These are phyloP conservation scores for Sphaerosporella brunnea DNA, from an alignment of 495 filamentous ascomycete genomes.

Conservation along the genomic window DNA sequence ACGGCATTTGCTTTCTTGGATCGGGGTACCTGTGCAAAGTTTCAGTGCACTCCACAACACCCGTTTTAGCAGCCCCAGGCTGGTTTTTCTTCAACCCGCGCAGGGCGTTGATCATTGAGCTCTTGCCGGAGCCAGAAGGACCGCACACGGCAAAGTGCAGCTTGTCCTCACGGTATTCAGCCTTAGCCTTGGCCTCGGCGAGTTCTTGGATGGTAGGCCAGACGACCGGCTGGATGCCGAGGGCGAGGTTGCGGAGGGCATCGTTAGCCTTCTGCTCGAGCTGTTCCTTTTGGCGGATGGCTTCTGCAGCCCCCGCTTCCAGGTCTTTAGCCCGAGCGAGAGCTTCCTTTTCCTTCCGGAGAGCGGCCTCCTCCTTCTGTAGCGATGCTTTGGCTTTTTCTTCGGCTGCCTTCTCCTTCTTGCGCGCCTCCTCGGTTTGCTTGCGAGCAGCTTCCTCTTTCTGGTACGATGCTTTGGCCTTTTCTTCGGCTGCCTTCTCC, in stretches of 20 bases:
- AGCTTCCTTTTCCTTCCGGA: background rate
- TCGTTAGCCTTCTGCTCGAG: background rate
- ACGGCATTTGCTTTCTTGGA: background rate
- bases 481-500: too few relatives aligned
- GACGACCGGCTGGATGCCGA: background rate
- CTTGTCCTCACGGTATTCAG: background rate
- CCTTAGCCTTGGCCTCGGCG: background rate
- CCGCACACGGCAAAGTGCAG: constrained; percentile 15
- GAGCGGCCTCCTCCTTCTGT: background rate
- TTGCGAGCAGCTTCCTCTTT: too few relatives aligned
- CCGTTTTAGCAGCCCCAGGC: constrained; percentile 3
- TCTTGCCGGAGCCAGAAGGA: constrained; percentile 11
- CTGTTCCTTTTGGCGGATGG: background rate
- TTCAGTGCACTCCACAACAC: constrained; percentile 10
- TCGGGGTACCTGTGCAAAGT: constrained; percentile 7
- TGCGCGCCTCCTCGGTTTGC: too few relatives aligned
- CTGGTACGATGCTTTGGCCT: too few relatives aligned
- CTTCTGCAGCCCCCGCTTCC: background rate
- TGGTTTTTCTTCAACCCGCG: constrained; percentile 3
- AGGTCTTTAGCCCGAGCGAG: background rate
- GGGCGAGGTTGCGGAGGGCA: background rate
- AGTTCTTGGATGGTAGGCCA: background rate
- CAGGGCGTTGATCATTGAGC: constrained; percentile 15
- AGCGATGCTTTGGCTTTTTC: too few relatives aligned
- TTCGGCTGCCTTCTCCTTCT: too few relatives aligned